Conservation (phyloP, 176 grass and related monocot species). For the Coix lacrymajobi region DNA sequence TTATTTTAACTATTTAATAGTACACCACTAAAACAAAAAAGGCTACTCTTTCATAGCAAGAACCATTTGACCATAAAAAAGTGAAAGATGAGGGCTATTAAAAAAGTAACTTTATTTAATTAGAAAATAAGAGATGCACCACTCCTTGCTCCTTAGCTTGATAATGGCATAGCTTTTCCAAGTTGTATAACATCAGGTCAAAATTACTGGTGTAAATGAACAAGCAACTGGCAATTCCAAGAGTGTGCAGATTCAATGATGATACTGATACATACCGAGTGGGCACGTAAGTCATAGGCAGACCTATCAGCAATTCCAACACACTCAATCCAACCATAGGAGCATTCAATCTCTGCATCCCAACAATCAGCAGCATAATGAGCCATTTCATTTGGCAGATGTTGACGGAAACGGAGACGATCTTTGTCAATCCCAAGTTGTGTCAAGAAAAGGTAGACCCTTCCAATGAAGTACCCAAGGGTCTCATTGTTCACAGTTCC, state of each 20-base stretch:
- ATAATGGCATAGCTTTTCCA: too few relatives aligned
- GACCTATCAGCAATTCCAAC: constrained; percentile 99
- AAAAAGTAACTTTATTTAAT: not conserved
- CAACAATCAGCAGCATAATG: constrained; percentile 98
- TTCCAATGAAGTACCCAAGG: constrained; percentile 87
- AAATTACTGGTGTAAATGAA: too few relatives aligned
- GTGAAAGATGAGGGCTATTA: not conserved
- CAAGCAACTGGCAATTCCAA: not conserved
- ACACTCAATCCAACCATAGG: constrained; percentile 97
- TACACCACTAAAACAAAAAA: not conserved
- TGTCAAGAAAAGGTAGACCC: constrained; percentile 89
- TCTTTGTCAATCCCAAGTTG: constrained; percentile 87
- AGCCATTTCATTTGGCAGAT: constrained; percentile 95
- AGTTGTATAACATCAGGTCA: too few relatives aligned
- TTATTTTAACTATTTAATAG: not conserved
- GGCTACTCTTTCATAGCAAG: not conserved
- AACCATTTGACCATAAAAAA: constrained; percentile 5
- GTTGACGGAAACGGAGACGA: constrained; percentile 78
- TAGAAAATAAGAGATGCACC: not conserved
- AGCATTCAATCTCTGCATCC: constrained; percentile 99
- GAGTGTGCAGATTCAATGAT: not conserved
- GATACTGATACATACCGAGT: constrained; percentile 54
- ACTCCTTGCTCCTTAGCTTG: not conserved
- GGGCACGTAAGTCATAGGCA: constrained; percentile 77
- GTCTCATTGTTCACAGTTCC: constrained; percentile 93